Evolutionary conservation across 2,329 filamentous ascomycete genomes (phyloP).

Genomic region (Cladosporium cucumerinum): DNA sequence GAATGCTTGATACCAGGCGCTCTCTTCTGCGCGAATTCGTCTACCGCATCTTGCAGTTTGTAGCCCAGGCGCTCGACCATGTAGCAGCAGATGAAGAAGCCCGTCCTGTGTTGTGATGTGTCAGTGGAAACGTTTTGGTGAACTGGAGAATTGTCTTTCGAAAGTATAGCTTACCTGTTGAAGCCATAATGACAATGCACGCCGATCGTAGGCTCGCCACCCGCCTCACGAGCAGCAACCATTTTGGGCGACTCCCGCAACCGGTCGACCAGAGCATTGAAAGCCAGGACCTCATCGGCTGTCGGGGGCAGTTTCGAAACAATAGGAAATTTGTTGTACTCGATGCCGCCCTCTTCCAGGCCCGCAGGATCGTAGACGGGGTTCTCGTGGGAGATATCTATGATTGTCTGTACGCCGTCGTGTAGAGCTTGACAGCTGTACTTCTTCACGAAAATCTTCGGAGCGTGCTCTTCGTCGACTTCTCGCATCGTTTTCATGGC

Average conservation of each 20-base stretch:
- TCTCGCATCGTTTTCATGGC: constrained; percentile 93
- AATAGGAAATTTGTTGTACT: constrained; percentile 77
- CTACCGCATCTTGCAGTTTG: constrained; percentile 70
- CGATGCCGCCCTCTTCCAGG: constrained; percentile 43
- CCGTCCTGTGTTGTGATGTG: constrained; percentile 56
- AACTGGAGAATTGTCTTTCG: not conserved
- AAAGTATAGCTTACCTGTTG: constrained; percentile 48
- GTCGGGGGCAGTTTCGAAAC: constrained; percentile 85
- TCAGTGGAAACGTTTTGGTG: not conserved
- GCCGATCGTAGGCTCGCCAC: constrained; percentile 53
- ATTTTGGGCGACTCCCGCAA: constrained; percentile 36
- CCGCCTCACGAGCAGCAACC: constrained; percentile 33
- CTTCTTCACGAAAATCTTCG: constrained; percentile 63
- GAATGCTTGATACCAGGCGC: constrained; percentile 84
- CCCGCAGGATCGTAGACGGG: constrained; percentile 78
- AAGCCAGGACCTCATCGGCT: constrained; percentile 57
- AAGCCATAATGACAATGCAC: constrained; percentile 97
- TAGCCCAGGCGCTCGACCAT: constrained; percentile 77
- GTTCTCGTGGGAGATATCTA: constrained; percentile 88
- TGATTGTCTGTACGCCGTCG: constrained; percentile 48
- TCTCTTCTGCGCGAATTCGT: constrained; percentile 68
- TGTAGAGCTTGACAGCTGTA: constrained; percentile 67
- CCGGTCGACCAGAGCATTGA: constrained; percentile 56
- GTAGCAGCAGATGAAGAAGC: constrained; percentile 86
- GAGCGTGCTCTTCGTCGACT: constrained; percentile 78